Conservation (phyloP, 805 yeast species). For the Metschnikowia koreensis region DNA sequence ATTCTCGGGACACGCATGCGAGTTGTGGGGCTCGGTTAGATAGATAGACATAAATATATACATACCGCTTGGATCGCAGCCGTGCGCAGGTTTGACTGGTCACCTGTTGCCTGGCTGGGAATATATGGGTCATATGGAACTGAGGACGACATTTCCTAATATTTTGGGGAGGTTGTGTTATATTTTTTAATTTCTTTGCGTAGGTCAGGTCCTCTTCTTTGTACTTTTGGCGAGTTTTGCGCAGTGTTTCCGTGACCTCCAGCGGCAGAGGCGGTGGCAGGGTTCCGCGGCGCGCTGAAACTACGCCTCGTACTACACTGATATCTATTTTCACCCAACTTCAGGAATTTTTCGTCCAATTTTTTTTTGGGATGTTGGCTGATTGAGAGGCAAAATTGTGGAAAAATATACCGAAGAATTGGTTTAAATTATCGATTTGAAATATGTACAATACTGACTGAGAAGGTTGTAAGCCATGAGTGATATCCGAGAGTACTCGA, state of each 20-base stretch:
- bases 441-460: no score
- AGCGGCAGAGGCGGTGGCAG: slow-evolving; percentile 2
- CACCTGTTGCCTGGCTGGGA: slow-evolving; percentile 58
- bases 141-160: slow-evolving; percentile 59
- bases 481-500: no score
- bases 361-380: no score
- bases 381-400: no score
- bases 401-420: no score
- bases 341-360: no score
- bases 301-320: not conserved
- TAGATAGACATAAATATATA: slow-evolving; percentile 16
- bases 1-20: not conserved
- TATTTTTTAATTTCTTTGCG: not conserved
- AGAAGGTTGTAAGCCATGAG: no score
- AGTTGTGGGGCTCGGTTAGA: not conserved
- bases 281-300: not conserved
- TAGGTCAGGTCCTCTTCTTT: not conserved
- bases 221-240: slow-evolving; percentile 9
- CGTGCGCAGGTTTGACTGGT: slow-evolving; percentile 56
- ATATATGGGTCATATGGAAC: slow-evolving; percentile 86
- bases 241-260: slow-evolving; percentile 12
- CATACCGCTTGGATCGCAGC: slow-evolving; percentile 82
- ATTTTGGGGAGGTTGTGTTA: not conserved
- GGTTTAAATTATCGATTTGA: no score
- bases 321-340: no score